Evolutionary conservation across 371 early-diverging fungal species (phyloP).

Genomic region (Mucor velutinosus): DNA sequence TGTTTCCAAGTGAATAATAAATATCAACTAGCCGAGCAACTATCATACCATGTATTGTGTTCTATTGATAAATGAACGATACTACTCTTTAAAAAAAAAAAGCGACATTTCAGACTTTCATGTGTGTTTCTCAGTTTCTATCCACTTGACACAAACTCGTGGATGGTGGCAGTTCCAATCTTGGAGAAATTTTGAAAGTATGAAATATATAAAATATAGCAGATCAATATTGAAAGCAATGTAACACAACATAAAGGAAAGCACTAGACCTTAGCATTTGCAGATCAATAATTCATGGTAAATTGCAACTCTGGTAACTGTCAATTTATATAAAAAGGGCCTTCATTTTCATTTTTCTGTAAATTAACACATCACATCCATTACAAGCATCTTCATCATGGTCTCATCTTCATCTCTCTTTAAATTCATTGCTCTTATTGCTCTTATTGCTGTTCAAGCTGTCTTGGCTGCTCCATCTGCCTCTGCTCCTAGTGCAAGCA

Average conservation of each 20-base stretch:
- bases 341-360: neutral
- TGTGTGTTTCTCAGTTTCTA: neutral
- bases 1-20: neutral
- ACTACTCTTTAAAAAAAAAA: neutral
- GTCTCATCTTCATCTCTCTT: neutral
- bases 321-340: neutral
- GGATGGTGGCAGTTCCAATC: neutral
- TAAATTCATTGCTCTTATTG: neutral
- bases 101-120: neutral
- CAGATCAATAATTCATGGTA: neutral
- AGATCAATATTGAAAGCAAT: neutral
- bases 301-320: neutral
- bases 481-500: neutral
- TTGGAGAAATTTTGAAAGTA: neutral
- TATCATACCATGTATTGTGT: neutral
- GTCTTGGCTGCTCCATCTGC: neutral
- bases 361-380: neutral
- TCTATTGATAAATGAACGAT: no score
- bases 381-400: neutral
- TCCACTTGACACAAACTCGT: neutral
- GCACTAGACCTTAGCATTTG: neutral
- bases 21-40: neutral
- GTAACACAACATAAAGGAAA: neutral
- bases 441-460: neutral
- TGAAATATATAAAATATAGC: neutral